These are phyloP conservation scores for Avena insularis DNA, from an alignment of 176 grass and related monocot genomes.

Conservation along the genomic window DNA sequence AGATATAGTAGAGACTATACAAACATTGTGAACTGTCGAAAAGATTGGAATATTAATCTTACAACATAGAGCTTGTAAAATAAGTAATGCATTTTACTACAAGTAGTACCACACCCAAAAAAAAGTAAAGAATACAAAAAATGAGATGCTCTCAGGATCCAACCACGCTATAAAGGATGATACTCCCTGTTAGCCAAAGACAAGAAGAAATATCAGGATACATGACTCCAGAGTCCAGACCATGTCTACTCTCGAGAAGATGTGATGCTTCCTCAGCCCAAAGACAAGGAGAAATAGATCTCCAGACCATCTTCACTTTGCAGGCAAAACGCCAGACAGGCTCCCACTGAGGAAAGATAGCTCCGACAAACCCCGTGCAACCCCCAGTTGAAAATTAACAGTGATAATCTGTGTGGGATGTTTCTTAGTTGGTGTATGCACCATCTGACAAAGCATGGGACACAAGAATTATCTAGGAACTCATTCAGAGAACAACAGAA, in stretches of 20 bases:
- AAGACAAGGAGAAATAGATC: constrained; percentile 35
- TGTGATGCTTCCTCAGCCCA: background rate
- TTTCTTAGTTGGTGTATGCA: background rate
- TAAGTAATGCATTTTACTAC: background rate
- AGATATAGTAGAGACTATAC: background rate
- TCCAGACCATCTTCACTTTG: constrained; percentile 16
- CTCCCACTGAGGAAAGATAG: background rate
- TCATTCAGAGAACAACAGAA: background rate
- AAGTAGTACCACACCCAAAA: background rate
- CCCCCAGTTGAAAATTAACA: background rate
- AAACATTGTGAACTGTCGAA: background rate
- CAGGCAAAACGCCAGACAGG: constrained; percentile 14
- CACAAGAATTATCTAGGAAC: background rate
- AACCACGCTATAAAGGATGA: constrained; percentile 10
- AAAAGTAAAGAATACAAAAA: background rate
- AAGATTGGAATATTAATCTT: background rate
- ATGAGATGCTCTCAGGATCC: constrained; percentile 5
- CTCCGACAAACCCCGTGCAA: background rate
- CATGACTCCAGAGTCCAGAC: background rate
- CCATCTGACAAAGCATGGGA: constrained; percentile 25
- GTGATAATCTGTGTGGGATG: background rate
- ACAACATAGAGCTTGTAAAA: background rate
- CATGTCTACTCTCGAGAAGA: constrained; percentile 9
- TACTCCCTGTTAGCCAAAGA: constrained; percentile 17
- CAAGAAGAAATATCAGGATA: constrained; percentile 34